These are phyloP conservation scores for Dactylonectria macrodidyma DNA, from an alignment of 2,329 filamentous ascomycete species.

Conservation along the genomic window DNA sequence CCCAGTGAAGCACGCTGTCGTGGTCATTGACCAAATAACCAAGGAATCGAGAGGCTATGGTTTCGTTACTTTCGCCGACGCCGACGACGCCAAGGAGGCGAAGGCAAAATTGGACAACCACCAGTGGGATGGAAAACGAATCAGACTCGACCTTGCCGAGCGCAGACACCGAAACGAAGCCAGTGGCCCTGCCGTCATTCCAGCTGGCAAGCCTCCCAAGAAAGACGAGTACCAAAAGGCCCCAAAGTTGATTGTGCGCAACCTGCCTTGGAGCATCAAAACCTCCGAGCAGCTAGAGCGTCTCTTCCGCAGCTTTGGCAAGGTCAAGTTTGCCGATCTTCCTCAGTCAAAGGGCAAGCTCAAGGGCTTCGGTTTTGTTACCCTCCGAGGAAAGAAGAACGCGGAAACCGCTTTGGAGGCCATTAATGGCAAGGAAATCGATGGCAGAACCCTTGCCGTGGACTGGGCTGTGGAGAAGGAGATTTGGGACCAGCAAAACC, in stretches of 20 bases:
- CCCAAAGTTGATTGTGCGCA: constrained; percentile 89
- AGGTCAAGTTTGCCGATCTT: constrained; percentile 89
- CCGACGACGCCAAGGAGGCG: constrained; percentile 88
- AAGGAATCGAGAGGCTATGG: constrained; percentile 94
- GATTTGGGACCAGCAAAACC: constrained; percentile 80
- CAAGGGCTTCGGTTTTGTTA: constrained; percentile 93
- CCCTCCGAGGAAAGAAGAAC: constrained; percentile 89
- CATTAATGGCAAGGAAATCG: constrained; percentile 91
- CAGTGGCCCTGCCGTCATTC: constrained; percentile 57
- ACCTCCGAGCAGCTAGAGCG: constrained; percentile 83
- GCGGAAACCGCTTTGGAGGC: constrained; percentile 88
- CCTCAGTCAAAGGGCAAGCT: constrained; percentile 84
- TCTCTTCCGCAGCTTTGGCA: constrained; percentile 90
- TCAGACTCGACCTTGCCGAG: constrained; percentile 91
- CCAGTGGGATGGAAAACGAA: constrained; percentile 82
- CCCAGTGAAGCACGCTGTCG: constrained; percentile 95
- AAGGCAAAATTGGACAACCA: constrained; percentile 86
- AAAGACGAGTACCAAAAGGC: constrained; percentile 74
- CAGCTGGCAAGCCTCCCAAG: constrained; percentile 66
- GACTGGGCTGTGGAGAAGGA: constrained; percentile 97
- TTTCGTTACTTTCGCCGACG: constrained; percentile 96
- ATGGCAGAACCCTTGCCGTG: constrained; percentile 90
- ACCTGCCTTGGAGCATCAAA: constrained; percentile 96
- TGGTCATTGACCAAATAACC: constrained; percentile 87
- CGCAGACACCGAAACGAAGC: constrained; percentile 79